A percentile compares a stretch with the other conserved stretches of the same genome.
phyloP scores from a whole-genome alignment of 306 rosid genomes.

The Cotoneaster glaucophyllus region DNA sequence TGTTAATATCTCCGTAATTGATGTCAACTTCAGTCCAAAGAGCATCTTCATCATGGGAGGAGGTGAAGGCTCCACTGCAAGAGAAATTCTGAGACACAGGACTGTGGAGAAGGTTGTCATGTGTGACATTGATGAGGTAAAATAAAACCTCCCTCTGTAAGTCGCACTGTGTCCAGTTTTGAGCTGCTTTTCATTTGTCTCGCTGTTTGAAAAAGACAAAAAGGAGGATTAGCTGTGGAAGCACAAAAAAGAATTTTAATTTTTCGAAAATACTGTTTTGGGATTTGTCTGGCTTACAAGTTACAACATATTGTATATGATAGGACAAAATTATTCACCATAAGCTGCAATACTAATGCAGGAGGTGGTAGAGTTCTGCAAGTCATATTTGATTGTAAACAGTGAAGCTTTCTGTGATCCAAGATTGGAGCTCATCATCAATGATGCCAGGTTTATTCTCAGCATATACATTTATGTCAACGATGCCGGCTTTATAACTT shows the following conservation, averaged over 20 bases:
- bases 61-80: constrained; percentile 99
- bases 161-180: neutral
- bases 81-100: constrained; percentile 81
- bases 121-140: constrained; percentile 97
- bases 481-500: neutral
- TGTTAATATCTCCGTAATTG: neutral
- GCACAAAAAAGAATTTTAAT: too few relatives aligned
- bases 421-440: constrained; percentile 76
- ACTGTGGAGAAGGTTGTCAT: constrained; percentile 77
- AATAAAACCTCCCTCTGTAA: neutral
- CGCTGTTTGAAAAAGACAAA: neutral
- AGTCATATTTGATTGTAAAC: constrained; percentile 75
- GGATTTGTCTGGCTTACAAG: neutral
- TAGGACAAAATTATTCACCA: neutral
- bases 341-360: constrained; percentile 22
- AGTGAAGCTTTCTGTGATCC: constrained; percentile 78
- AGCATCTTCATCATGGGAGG: constrained; percentile 93
- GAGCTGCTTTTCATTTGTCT: neutral
- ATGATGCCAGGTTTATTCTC: constrained; percentile 63
- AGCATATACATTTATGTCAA: neutral
- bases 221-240: neutral
- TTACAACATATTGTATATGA: neutral
- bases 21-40: constrained; percentile 47
- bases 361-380: constrained; percentile 95
- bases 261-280: neutral